Conservation (phyloP, 75 land plant species). For the Ceratopteris richardii region DNA sequence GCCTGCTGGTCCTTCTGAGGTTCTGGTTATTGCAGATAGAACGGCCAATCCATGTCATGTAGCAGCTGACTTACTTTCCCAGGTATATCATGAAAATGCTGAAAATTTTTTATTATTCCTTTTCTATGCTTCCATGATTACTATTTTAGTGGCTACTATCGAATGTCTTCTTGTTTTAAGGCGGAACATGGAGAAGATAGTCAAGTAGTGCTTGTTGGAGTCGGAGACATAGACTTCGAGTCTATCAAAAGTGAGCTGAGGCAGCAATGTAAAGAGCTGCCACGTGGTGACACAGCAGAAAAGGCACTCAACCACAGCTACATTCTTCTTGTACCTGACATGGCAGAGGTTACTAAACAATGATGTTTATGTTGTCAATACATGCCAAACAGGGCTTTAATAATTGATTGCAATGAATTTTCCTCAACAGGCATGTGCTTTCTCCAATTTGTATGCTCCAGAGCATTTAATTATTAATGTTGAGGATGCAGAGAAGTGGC, state of each 20-base stretch:
- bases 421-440: constrained; percentile 63
- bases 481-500: constrained; percentile 84
- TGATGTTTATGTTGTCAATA: too few relatives aligned
- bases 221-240: constrained; percentile 66
- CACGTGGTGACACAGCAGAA: constrained; percentile 78
- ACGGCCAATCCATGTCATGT: constrained; percentile 80
- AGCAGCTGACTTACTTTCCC: constrained; percentile 96
- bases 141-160: too few relatives aligned
- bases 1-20: constrained; percentile 99
- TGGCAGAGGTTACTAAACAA: constrained; percentile 85
- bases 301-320: constrained; percentile 91
- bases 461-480: constrained; percentile 95
- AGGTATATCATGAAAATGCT: too few relatives aligned
- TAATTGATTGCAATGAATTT: neutral
- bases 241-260: constrained; percentile 65
- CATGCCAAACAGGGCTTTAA: too few relatives aligned
- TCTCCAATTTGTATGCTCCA: constrained; percentile 96
- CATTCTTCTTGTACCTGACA: constrained; percentile 61
- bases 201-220: constrained; percentile 92
- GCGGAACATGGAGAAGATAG: constrained; percentile 99
- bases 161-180: too few relatives aligned
- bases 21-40: constrained; percentile 92
- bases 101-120: neutral
- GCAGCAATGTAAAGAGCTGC: constrained; percentile 70
- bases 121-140: too few relatives aligned